These are phyloP conservation scores for Mucor indicus DNA, from an alignment of 371 early-diverging fungal genomes.

Conservation along the genomic window DNA sequence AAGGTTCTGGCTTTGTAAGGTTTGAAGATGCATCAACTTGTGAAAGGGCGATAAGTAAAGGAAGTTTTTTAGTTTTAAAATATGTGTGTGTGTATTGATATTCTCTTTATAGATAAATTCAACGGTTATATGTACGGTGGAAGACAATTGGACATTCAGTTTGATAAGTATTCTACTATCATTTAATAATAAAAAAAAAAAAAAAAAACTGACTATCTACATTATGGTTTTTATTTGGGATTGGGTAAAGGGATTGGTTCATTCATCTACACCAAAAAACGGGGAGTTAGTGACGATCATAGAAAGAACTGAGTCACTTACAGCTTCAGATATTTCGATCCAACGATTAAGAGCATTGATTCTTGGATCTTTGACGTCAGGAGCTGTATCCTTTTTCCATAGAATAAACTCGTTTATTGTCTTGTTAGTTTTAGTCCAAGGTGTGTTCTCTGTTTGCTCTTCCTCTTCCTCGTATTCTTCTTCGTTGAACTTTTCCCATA, in stretches of 20 bases:
- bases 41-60: conserved; percentile 59
- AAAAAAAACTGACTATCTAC: neutral
- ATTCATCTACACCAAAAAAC: conserved; percentile 8
- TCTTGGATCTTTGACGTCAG: conserved; percentile 14
- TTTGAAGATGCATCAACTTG: conserved; percentile 57
- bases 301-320: neutral
- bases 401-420: conserved; percentile 18
- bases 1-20: conserved; percentile 62
- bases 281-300: neutral
- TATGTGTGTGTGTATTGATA: too few relatives aligned
- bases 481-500: neutral
- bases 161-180: conserved; percentile 34
- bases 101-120: conserved; percentile 55
- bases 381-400: conserved; percentile 23
- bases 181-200: conserved; percentile 3
- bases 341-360: conserved; percentile 13
- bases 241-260: conserved; percentile 17
- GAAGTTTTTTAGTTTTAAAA: too few relatives aligned
- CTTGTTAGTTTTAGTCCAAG: conserved; percentile 14
- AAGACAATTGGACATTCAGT: conserved; percentile 50
- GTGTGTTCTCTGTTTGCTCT: neutral
- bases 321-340: conserved; percentile 18
- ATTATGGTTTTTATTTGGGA: neutral
- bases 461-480: conserved; percentile 5
- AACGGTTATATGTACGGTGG: conserved; percentile 62